Evolutionary conservation across 2,329 filamentous ascomycete species (phyloP).

Genomic region (Alternaria sp.): DNA sequence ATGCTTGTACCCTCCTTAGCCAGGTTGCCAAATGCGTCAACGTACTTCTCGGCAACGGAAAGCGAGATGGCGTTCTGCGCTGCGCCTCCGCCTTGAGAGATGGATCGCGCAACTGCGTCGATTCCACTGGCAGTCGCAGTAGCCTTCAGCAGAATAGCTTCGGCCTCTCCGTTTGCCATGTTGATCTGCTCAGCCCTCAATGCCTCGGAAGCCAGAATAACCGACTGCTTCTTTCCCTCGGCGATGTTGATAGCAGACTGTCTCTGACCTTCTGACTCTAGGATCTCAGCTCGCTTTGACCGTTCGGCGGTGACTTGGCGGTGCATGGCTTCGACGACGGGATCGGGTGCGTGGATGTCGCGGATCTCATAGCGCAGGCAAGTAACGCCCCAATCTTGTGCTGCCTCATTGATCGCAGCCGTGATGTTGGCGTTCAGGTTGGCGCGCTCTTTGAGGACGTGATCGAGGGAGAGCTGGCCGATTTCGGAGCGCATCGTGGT

Average conservation of each 20-base stretch:
- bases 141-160: conserved; percentile 89
- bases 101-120: conserved; percentile 80
- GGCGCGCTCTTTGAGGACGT: conserved; percentile 96
- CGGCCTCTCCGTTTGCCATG: conserved; percentile 87
- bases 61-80: conserved; percentile 87
- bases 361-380: conserved; percentile 97
- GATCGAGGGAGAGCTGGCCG: conserved; percentile 92
- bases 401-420: conserved; percentile 97
- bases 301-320: conserved; percentile 96
- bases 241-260: conserved; percentile 99
- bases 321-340: conserved; percentile 97
- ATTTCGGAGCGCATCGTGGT: conserved; percentile 99
- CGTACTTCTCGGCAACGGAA: conserved; percentile 95
- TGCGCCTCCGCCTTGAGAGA: conserved; percentile 73
- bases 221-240: conserved; percentile 95
- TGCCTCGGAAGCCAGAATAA: conserved; percentile 95
- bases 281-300: conserved; percentile 95
- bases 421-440: conserved; percentile 98
- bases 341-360: conserved; percentile 94
- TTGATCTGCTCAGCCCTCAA: conserved; percentile 92
- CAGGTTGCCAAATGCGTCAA: conserved; percentile 90
- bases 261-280: conserved; percentile 95
- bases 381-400: conserved; percentile 94
- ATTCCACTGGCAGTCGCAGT: conserved; percentile 87
- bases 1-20: conserved; percentile 96